Conservation (phyloP, 2,329 filamentous ascomycete genomes). For the Ploettnerulaceae sp. region DNA sequence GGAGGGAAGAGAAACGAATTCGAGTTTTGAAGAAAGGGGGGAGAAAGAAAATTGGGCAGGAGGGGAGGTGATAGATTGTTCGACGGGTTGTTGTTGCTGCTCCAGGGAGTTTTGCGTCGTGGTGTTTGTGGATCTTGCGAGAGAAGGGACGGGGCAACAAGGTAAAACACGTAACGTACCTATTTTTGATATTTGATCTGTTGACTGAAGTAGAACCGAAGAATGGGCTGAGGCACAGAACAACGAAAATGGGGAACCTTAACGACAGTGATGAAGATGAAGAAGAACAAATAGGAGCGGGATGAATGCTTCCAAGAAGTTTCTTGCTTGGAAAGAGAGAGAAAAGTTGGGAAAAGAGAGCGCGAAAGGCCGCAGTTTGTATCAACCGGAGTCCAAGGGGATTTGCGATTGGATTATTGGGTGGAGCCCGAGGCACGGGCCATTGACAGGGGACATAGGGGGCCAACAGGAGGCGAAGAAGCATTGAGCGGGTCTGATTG, state of each 20-base stretch:
- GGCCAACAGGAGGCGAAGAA: too few species aligned
- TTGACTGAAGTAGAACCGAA: constrained; percentile 11
- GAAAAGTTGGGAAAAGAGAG: constrained; percentile 15
- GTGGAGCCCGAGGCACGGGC: too few species aligned
- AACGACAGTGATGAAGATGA: constrained; percentile 28
- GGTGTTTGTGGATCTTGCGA: constrained; percentile 3
- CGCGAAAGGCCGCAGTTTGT: not conserved
- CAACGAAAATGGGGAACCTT: constrained; percentile 16
- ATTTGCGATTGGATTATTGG: too few species aligned
- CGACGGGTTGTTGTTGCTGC: not conserved
- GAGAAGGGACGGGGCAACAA: constrained; percentile 2
- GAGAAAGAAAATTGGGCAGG: not conserved
- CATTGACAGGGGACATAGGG: too few species aligned
- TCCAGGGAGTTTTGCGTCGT: constrained; percentile 1
- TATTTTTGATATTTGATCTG: constrained; percentile 14
- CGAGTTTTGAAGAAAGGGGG: not conserved
- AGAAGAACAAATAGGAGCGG: constrained; percentile 17
- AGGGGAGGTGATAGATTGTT: not conserved
- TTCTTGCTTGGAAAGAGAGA: constrained; percentile 18
- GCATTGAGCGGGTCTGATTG: too few species aligned
- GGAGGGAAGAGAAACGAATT: not conserved
- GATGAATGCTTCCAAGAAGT: constrained; percentile 13
- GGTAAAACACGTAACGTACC: constrained; percentile 17
- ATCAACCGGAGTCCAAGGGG: too few species aligned
- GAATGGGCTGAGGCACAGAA: not conserved